Evolutionary conservation across 371 early-diverging fungal genomes (phyloP).

Genomic region (Mortierella sp.): DNA sequence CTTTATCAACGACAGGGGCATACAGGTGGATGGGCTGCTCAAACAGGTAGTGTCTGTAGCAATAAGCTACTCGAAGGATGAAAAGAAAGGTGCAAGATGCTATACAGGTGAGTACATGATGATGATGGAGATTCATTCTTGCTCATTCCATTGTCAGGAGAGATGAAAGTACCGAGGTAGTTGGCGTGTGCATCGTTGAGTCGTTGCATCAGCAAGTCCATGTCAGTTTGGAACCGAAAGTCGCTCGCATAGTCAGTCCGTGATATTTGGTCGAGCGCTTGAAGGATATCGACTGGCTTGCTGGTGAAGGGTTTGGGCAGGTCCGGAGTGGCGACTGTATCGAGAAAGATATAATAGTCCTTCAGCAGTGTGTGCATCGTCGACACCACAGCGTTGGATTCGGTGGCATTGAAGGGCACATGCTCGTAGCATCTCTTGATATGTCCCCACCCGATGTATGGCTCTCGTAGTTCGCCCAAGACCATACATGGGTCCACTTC

Average conservation of each 20-base stretch:
- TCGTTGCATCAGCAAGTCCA: constrained; percentile 32
- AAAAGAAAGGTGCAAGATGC: background rate
- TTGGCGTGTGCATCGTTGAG: constrained; percentile 55
- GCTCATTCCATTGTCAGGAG: background rate
- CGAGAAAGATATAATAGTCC: constrained; percentile 54
- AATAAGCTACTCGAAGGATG: constrained; percentile 14
- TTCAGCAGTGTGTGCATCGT: constrained; percentile 36
- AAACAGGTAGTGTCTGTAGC: constrained; percentile 45
- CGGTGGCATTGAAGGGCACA: constrained; percentile 39
- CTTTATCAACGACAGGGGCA: constrained; percentile 39
- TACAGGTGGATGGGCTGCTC: constrained; percentile 46
- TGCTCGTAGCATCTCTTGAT: constrained; percentile 34
- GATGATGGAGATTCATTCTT: background rate
- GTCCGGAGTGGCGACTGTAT: constrained; percentile 26
- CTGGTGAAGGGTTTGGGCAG: constrained; percentile 48
- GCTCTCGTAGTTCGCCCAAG: constrained; percentile 23
- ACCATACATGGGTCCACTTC: constrained; percentile 33
- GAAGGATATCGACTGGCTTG: constrained; percentile 34
- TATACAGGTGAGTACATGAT: background rate
- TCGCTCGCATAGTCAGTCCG: constrained; percentile 17
- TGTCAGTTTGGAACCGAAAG: constrained; percentile 35
- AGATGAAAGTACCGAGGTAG: constrained; percentile 32
- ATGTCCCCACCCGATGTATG: constrained; percentile 25
- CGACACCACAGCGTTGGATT: constrained; percentile 33
- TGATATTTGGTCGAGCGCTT: constrained; percentile 23